Base-by-base conservation (phyloP, 78 protist genomes). In the Chrysochromulina parva region DNA sequence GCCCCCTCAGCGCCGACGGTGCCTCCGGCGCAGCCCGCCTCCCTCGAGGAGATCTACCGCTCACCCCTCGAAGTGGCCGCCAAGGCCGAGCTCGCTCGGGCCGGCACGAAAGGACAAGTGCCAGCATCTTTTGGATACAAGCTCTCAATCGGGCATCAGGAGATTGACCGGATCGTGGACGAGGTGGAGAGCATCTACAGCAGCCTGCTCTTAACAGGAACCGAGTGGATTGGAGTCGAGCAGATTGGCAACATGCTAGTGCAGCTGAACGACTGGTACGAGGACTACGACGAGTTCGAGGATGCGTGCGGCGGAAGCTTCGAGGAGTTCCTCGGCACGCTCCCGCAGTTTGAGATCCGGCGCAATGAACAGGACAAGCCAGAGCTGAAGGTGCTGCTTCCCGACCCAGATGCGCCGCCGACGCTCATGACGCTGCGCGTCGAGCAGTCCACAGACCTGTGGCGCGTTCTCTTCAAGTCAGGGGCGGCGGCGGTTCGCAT, bases 211-310 rank as follows among this genome's bases (percentile, higher is more conserved):
- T 38, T 38, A 38, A 38, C 38, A 38, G 38, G 38, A 38, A 74
- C 26, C 19, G 38, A 47, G 24, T 74, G 84, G 84, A 55, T 74
- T 0, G 58, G 2, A 10, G 84, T 26, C 84, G 54, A 48, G 11
- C 24, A 6, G 26, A 50, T 74, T 14, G 84, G 48, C 20, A 3
- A 19, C 38, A 74, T 74, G 84, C 16, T 74, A 22, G 9, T 24
- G 26, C 5, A 17, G 3, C 57, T 3, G 84, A 26, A 66, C 26
- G 54, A 2, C 52, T 24, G n/a, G 73, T 74, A 74, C n/a, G 84
- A 74, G 55, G 84, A 74, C 55, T 6, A 38, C 48, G 84, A 74
- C 84, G 84, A 74, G 84, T 50, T 74, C n/a, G 84, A 74, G 10
- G 84, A 74, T 57, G 84, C 84, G 10, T 0, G 47, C 4, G 54